Evolutionary conservation across 352 stramenopile genomes (phyloP), one percentile per base, ranked within the genome.

Genomic region (Globisporangium carolinianum): DNA sequence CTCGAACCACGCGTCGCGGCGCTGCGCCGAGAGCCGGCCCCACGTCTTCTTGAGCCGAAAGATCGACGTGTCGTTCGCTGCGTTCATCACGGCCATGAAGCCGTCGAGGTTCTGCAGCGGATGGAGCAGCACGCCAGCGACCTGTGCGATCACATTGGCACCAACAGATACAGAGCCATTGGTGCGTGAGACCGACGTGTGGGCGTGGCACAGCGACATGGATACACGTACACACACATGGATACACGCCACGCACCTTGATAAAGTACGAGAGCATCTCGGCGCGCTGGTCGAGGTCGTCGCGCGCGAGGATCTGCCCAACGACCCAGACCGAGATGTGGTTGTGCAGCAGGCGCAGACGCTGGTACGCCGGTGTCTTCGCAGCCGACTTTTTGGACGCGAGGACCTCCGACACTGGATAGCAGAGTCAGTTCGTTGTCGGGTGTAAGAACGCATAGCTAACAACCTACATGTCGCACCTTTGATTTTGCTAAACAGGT

Each of bases 71-170:
- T 94, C 84, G 41, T 95, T 94, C 8, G 83, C 83, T 6, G 86
- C 86, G 47, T 95, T 94, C 86, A 95, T 95, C 61, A 95, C 83
- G 6, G 86, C 86, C 82, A 95, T 93, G 58, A 95, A 94, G 12
- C 86, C 86, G 57, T 95, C 86, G 12, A 91, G 75, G 59, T 95
- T 95, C 62, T 93, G 86, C 37, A 95, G 59, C 15, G 86, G 83
- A 0, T 75, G 82, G 11, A 94, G 62, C 49, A 89, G 72, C 8
- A 86, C 81, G 6, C 73, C 81, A 54, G 86, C 86, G 36, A 94
- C 81, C 67, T 90, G 14, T 17, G 37, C 1, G 37, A 11, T 42
- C 7, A 18, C 5, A 53, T 11, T 42, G 38, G 38, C 38, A 42
- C 38, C 24, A 42, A 8, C 7, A 42, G 38, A 53, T n/a, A 37